These are phyloP conservation scores for Tolypocladium paradoxum DNA, from an alignment of 2,329 filamentous ascomycete species.

Conservation along the genomic window DNA sequence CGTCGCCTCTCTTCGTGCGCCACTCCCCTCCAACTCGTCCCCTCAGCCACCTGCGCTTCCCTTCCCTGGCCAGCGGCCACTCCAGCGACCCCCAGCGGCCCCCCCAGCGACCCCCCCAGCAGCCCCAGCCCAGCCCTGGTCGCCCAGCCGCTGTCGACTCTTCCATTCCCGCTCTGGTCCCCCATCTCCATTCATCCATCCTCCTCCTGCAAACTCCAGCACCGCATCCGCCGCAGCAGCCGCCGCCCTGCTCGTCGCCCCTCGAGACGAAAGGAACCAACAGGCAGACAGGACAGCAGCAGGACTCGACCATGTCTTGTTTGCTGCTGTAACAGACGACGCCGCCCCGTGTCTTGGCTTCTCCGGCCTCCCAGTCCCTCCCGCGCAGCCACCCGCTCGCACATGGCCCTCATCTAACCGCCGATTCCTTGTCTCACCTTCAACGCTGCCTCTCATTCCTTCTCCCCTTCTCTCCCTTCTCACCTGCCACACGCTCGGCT, in stretches of 20 bases:
- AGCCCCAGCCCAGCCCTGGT: background rate
- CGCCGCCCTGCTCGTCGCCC: background rate
- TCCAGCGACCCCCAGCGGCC: background rate
- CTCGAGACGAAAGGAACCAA: background rate
- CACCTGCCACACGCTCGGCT: conserved; percentile 5
- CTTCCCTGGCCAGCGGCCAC: background rate
- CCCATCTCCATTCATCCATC: background rate
- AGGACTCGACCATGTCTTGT: conserved; percentile 1
- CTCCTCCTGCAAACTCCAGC: background rate
- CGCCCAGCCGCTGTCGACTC: background rate
- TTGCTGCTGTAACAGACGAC: conserved; percentile 1
- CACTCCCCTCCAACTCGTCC: background rate
- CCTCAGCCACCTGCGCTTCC: background rate
- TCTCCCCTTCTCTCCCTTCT: conserved; percentile 11
- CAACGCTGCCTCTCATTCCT: conserved; percentile 11
- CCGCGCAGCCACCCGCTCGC: conserved; percentile 3
- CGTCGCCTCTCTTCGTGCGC: background rate
- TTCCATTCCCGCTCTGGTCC: background rate
- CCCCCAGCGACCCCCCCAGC: background rate
- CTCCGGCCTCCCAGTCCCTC: background rate
- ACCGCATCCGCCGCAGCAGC: background rate
- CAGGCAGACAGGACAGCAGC: background rate
- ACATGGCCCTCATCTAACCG: conserved; percentile 8
- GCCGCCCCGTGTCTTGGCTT: background rate
- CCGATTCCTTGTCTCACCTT: conserved; percentile 11